phyloP scores from a whole-genome alignment of 1,284 basidiomycete species.

The Tylopilus sp. region DNA sequence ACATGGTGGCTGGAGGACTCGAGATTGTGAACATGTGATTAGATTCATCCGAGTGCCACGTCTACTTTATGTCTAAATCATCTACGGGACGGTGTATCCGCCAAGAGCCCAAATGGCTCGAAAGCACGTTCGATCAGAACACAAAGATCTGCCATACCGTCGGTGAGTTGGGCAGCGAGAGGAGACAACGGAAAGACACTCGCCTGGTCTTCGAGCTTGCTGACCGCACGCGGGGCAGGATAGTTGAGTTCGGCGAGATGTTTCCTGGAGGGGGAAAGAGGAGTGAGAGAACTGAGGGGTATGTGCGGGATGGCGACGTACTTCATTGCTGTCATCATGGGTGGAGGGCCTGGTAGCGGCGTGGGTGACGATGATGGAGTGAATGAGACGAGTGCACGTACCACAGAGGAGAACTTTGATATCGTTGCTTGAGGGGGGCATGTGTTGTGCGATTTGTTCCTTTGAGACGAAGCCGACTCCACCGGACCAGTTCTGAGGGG shows the following conservation, averaged over 20 bases:
- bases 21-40: slow-evolving; percentile 4
- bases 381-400: slow-evolving; percentile 31
- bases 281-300: not conserved
- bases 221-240: slow-evolving; percentile 83
- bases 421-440: slow-evolving; percentile 59
- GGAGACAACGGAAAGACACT: slow-evolving; percentile 15
- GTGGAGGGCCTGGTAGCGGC: slow-evolving; percentile 68
- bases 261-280: slow-evolving; percentile 51
- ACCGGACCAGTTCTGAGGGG: slow-evolving; percentile 80
- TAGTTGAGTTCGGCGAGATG: slow-evolving; percentile 85
- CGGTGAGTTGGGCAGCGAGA: slow-evolving; percentile 5
- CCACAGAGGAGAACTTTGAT: slow-evolving; percentile 87
- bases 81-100: slow-evolving; percentile 13
- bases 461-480: slow-evolving; percentile 90
- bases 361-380: slow-evolving; percentile 2
- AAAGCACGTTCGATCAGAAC: slow-evolving; percentile 41
- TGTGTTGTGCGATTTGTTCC: slow-evolving; percentile 81
- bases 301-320: slow-evolving; percentile 38
- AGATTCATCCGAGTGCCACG: not conserved
- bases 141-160: slow-evolving; percentile 51
- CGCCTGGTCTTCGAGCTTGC: slow-evolving; percentile 90
- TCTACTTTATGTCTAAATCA: slow-evolving; percentile 6
- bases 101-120: not conserved
- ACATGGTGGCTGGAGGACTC: slow-evolving; percentile 4
- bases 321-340: slow-evolving; percentile 98